Percentiles rank a stretch among this genome's conserved stretches.
Evolutionary conservation across 805 yeast species (phyloP).

Genomic region (Saccharomycopsis malanga): DNA sequence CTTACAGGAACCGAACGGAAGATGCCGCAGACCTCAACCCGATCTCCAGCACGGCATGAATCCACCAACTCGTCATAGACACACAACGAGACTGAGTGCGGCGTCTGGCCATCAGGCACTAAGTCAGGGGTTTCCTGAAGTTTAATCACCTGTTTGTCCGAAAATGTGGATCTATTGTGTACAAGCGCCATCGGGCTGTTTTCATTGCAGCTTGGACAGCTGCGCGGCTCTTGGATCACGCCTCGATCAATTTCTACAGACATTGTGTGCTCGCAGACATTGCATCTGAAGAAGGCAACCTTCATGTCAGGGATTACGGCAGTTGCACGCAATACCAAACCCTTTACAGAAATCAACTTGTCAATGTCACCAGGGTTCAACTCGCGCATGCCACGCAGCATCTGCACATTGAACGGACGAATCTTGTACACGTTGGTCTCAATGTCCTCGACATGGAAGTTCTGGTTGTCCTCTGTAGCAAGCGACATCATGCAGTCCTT

Average conservation of each 20-base stretch:
- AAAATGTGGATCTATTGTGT: constrained; percentile 88
- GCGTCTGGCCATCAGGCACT: constrained; percentile 98
- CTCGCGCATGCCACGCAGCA: constrained; percentile 79
- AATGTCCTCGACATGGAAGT: constrained; percentile 50
- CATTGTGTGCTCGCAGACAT: constrained; percentile 87
- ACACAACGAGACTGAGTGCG: constrained; percentile 89
- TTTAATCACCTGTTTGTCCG: constrained; percentile 91
- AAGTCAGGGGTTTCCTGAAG: constrained; percentile 93
- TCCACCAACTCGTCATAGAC: constrained; percentile 96
- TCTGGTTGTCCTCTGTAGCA: constrained; percentile 49
- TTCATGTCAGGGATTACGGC: constrained; percentile 97
- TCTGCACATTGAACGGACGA: constrained; percentile 78
- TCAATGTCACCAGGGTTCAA: constrained; percentile 92
- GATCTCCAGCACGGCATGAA: constrained; percentile 91
- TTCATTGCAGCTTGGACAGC: constrained; percentile 90
- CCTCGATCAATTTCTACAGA: constrained; percentile 94
- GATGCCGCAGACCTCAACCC: constrained; percentile 91
- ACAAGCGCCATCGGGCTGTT: constrained; percentile 81
- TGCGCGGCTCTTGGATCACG: constrained; percentile 83
- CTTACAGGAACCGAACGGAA: constrained; percentile 90
- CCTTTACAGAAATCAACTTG: constrained; percentile 84
- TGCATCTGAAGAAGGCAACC: constrained; percentile 91
- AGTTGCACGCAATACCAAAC: constrained; percentile 81
- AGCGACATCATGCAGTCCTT: constrained; percentile 82
- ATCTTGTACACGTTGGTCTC: constrained; percentile 80